Conservation (phyloP, 345 rosid genomes). For the Lumnitzera littorea region DNA sequence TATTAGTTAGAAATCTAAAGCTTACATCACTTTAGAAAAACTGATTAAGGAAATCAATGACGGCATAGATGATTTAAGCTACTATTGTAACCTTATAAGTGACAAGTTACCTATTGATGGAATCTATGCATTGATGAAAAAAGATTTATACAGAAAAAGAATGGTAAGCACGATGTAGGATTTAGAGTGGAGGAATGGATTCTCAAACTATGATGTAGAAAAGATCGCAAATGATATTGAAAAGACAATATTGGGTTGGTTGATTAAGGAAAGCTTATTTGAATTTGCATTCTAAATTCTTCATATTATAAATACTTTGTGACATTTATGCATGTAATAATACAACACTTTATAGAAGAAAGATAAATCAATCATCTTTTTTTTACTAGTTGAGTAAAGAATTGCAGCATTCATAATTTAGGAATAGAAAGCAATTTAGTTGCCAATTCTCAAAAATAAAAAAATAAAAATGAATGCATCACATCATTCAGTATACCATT, state of each 20-base stretch:
- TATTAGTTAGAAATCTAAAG: conserved; percentile 15
- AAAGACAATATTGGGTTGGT: conserved; percentile 36
- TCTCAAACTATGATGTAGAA: conserved; percentile 41
- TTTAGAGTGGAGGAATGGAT: conserved; percentile 63
- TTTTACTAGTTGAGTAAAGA: too few species aligned
- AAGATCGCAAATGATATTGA: conserved; percentile 48
- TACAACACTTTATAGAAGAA: too few species aligned
- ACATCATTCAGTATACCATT: too few species aligned
- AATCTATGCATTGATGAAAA: conserved; percentile 37
- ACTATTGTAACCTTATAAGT: conserved; percentile 26
- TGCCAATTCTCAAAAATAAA: too few species aligned
- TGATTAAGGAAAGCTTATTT: conserved; percentile 49
- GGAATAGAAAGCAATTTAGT: too few species aligned
- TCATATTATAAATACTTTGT: too few species aligned
- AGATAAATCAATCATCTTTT: too few species aligned
- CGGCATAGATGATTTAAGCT: conserved; percentile 34
- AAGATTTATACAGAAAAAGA: conserved; percentile 44
- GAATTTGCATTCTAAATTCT: conserved; percentile 1
- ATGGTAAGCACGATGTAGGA: conserved; percentile 58
- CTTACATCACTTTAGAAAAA: conserved; percentile 31
- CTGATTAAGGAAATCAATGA: conserved; percentile 49
- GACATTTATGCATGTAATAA: too few species aligned
- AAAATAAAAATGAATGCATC: too few species aligned
- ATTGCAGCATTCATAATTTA: too few species aligned
- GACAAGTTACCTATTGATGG: conserved; percentile 25